Evolutionary conservation across 2,329 filamentous ascomycete species (phyloP).

Genomic region (Orbilia brochopaga): DNA sequence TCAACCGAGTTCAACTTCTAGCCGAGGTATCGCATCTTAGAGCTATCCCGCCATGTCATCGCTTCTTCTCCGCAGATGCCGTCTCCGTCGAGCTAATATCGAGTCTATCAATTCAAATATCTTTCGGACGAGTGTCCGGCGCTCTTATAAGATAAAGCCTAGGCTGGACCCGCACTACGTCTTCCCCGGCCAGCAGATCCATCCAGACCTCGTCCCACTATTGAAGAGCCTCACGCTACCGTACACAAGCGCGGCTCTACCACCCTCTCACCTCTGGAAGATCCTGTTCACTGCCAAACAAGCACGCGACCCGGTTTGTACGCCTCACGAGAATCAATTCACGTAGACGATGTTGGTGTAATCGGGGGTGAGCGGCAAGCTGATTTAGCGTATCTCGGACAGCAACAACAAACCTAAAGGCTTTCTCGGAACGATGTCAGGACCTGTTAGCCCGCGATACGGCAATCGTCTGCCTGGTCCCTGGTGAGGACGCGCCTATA

Average conservation of each 20-base stretch:
- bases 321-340: slow-evolving; percentile 1
- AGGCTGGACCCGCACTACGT: slow-evolving; percentile 14
- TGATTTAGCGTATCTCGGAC: background rate
- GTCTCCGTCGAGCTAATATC: slow-evolving; percentile 15
- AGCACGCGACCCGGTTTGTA: slow-evolving; percentile 48
- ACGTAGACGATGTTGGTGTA: background rate
- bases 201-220: slow-evolving; percentile 29
- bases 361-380: background rate
- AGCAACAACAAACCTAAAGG: slow-evolving; percentile 46
- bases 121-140: background rate
- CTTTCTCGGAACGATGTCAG: slow-evolving; percentile 29
- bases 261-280: slow-evolving; percentile 29
- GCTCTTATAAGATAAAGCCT: background rate
- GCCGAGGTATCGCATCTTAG: background rate
- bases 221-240: slow-evolving; percentile 9
- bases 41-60: slow-evolving; percentile 28
- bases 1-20: background rate
- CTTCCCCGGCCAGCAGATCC: slow-evolving; percentile 27
- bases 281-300: slow-evolving; percentile 32
- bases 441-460: slow-evolving; percentile 34
- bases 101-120: background rate
- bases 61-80: slow-evolving; percentile 6
- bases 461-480: slow-evolving; percentile 27
- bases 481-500: slow-evolving; percentile 7
- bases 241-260: background rate